Percentiles rank a stretch among this genome's conserved stretches.
These are phyloP conservation scores for Diaporthe longicolla DNA, from an alignment of 2,329 filamentous ascomycete species.

Conservation along the genomic window DNA sequence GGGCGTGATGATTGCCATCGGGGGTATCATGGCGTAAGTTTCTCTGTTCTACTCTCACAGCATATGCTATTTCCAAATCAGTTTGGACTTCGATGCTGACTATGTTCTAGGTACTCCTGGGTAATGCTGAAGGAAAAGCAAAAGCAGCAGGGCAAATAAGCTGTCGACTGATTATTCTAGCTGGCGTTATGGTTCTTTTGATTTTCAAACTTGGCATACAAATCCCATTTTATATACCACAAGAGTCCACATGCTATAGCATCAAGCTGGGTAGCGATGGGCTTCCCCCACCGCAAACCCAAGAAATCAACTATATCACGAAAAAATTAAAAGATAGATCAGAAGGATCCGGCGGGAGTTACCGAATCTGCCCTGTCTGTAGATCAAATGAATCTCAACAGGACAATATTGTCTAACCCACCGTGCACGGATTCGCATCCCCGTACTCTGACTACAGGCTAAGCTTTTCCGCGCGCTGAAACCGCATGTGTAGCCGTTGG, in stretches of 20 bases:
- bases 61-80: too few species aligned
- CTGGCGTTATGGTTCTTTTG: conserved; percentile 3
- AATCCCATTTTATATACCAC: not conserved
- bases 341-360: not conserved
- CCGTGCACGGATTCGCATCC: not conserved
- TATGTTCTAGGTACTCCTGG: conserved; percentile 58
- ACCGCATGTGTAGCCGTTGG: not conserved
- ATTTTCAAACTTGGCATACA: not conserved
- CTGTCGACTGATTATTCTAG: not conserved
- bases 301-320: not conserved
- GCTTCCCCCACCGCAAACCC: not conserved
- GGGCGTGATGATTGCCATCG: conserved; percentile 69
- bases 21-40: conserved; percentile 70
- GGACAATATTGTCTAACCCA: not conserved
- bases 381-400: not conserved
- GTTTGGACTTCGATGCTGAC: conserved; percentile 11
- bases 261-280: not conserved
- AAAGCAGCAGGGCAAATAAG: conserved; percentile 43
- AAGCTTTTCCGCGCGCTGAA: not conserved
- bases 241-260: not conserved
- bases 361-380: not conserved
- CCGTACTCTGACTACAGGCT: not conserved
- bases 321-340: not conserved
- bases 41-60: not conserved
- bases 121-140: conserved; percentile 62